These are phyloP conservation scores for Petasospora fabianii DNA, from an alignment of 1,139 yeast genomes.

Conservation along the genomic window DNA sequence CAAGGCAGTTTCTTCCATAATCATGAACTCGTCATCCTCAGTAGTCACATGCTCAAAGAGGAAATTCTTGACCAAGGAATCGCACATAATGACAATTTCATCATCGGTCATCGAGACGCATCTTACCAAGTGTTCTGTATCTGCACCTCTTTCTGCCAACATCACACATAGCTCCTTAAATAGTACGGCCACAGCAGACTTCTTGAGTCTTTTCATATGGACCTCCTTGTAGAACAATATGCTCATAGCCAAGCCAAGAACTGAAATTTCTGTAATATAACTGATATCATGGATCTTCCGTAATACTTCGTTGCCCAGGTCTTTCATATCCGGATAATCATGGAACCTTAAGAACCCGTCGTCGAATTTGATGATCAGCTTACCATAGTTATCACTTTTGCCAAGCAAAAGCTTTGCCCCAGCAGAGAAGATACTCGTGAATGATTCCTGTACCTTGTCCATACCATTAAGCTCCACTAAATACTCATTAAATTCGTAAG, in stretches of 20 bases:
- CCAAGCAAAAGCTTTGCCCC: slow-evolving; percentile 13
- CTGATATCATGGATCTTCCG: slow-evolving; percentile 16
- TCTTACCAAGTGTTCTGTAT: slow-evolving; percentile 10
- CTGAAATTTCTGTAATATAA: slow-evolving; percentile 19
- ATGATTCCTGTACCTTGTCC: slow-evolving; percentile 24
- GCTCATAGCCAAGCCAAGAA: slow-evolving; percentile 16
- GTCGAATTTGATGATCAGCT: slow-evolving; percentile 19
- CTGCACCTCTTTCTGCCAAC: slow-evolving; percentile 7
- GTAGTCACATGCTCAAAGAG: slow-evolving; percentile 11
- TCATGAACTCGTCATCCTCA: slow-evolving; percentile 3
- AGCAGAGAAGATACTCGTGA: slow-evolving; percentile 13
- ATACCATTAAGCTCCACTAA: slow-evolving; percentile 22
- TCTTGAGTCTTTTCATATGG: slow-evolving; percentile 9
- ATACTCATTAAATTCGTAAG: slow-evolving; percentile 24
- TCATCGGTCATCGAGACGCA: slow-evolving; percentile 5
- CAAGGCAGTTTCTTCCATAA: slow-evolving; percentile 19
- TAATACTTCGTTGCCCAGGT: slow-evolving; percentile 12
- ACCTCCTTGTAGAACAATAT: slow-evolving; percentile 16
- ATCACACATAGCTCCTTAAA: slow-evolving; percentile 11
- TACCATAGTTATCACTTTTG: slow-evolving; percentile 19
- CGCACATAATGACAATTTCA: slow-evolving; percentile 2
- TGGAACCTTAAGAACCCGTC: slow-evolving; percentile 11
- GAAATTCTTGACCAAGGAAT: slow-evolving; percentile 12
- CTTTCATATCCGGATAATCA: slow-evolving; percentile 6
- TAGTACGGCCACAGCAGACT: slow-evolving; percentile 6